Evolutionary conservation across 176 grass and related monocot genomes (phyloP), one percentile per base, ranked within the genome.

Genomic region (Oryza brachyantha): DNA sequence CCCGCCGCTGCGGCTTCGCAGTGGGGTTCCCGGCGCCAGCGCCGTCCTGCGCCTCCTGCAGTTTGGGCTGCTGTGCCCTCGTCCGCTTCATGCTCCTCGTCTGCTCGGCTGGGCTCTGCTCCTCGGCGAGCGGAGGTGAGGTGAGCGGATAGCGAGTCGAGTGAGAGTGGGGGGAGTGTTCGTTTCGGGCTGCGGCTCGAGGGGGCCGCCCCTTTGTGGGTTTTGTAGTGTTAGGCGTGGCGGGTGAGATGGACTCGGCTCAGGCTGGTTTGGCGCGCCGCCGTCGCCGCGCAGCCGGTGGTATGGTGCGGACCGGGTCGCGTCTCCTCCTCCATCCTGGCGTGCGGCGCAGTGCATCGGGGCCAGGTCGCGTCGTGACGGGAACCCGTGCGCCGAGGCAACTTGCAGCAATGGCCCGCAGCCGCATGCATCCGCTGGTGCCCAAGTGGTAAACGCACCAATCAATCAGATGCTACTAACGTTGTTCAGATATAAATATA

Each of bases 41-140:
- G 48, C 48, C 48, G 24, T 83, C 83, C 61, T 28, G 72, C 5
- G 75, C 52, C 12, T 84, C 76, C 68, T 80, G 54, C 21, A 5
- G 21, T 76, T 84, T 57, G 41, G 84, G 66, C 21, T 57, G 74
- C 63, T 84, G 80, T 66, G 81, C 87, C 13, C 87, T 74, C 8
- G 76, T 82, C 19, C 91, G 87, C 70, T 93, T 93, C 91, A 90
- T 93, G 66, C 7, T 40, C 34, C 4, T 39, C 55, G 7, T 27
- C 9, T 0, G 2, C 9, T 2, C 39, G 29, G 5, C 35, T 41
- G 41, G 19, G 42, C 46, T n/a, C 13, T 5, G 13, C 36, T 10
- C 1, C 7, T 2, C 19, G 48, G 50, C 50, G 50, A 1, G 48
- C 17, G 1, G 50, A 55, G n/a, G 37, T 3, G 70, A 50, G 69